phyloP scores from a whole-genome alignment of 75 land plant species.

The Pinus tabuliformis region DNA sequence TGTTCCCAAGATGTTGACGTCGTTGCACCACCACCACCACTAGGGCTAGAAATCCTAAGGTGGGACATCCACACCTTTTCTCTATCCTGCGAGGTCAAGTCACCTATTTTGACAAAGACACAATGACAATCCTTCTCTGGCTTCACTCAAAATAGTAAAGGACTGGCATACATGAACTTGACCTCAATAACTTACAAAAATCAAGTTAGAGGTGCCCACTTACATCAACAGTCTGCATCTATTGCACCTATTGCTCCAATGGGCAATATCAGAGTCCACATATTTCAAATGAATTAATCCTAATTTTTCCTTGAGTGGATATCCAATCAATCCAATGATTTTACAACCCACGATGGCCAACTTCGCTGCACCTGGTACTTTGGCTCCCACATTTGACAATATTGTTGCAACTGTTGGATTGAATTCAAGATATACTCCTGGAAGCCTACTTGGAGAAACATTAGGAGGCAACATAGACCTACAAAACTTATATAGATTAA shows the following conservation, averaged over 20 bases:
- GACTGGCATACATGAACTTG: background rate
- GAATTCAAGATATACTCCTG: slow-evolving; percentile 40
- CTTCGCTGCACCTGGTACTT: slow-evolving; percentile 36
- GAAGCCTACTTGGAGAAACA: slow-evolving; percentile 30
- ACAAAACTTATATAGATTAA: slow-evolving; percentile 46
- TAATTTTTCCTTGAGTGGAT: slow-evolving; percentile 55
- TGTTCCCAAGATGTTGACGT: too few species aligned
- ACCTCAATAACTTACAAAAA: slow-evolving; percentile 6
- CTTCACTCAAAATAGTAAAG: background rate
- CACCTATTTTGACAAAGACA: background rate
- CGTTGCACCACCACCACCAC: too few species aligned
- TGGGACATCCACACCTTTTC: too few species aligned
- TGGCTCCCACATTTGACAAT: slow-evolving; percentile 47
- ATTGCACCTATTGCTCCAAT: slow-evolving; percentile 15
- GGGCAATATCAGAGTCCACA: slow-evolving; percentile 55
- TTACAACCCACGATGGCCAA: slow-evolving; percentile 51
- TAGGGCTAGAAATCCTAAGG: too few species aligned
- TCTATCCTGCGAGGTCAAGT: background rate
- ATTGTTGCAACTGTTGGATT: slow-evolving; percentile 45
- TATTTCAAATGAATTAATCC: slow-evolving; percentile 28
- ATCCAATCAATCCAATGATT: slow-evolving; percentile 43
- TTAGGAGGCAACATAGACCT: slow-evolving; percentile 26
- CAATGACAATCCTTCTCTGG: background rate
- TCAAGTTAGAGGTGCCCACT: background rate
- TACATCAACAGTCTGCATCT: background rate